phyloP scores from a whole-genome alignment of 805 yeast species.

The Lipomyces chichibuensis region DNA sequence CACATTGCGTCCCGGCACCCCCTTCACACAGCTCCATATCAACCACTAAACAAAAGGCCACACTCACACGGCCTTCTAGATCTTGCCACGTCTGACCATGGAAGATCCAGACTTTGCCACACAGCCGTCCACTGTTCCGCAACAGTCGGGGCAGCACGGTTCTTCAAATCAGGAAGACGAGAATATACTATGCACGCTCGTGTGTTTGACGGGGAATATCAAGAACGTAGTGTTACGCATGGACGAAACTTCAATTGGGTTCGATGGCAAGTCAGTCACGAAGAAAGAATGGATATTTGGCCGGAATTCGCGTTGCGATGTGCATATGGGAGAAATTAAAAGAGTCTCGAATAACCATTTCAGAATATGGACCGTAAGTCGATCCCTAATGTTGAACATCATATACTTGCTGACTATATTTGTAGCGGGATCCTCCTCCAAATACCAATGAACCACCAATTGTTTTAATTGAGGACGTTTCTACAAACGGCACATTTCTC shows the following conservation, averaged over 20 bases:
- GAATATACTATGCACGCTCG: conserved; percentile 34
- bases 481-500: conserved; percentile 91
- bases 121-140: conserved; percentile 27
- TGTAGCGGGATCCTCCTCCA: conserved; percentile 43
- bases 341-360: conserved; percentile 76
- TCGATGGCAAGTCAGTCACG: conserved; percentile 25
- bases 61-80: background rate
- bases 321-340: conserved; percentile 61
- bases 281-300: conserved; percentile 70
- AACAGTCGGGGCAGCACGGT: background rate
- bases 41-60: background rate
- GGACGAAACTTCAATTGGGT: conserved; percentile 21
- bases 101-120: conserved; percentile 28
- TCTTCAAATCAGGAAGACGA: conserved; percentile 11
- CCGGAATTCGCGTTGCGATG: conserved; percentile 67
- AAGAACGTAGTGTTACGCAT: conserved; percentile 12
- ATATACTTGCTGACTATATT: background rate
- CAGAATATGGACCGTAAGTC: conserved; percentile 51
- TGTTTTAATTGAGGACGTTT: conserved; percentile 54
- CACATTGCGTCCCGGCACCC: background rate
- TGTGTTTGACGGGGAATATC: conserved; percentile 27
- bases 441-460: conserved; percentile 33
- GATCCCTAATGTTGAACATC: background rate
- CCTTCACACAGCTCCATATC: background rate
- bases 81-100: conserved; percentile 8